A percentile compares a stretch with the other conserved stretches of the same genome.
These are phyloP conservation scores for Trebouxia sp. DNA, from an alignment of 139 green algal species.

Conservation along the genomic window DNA sequence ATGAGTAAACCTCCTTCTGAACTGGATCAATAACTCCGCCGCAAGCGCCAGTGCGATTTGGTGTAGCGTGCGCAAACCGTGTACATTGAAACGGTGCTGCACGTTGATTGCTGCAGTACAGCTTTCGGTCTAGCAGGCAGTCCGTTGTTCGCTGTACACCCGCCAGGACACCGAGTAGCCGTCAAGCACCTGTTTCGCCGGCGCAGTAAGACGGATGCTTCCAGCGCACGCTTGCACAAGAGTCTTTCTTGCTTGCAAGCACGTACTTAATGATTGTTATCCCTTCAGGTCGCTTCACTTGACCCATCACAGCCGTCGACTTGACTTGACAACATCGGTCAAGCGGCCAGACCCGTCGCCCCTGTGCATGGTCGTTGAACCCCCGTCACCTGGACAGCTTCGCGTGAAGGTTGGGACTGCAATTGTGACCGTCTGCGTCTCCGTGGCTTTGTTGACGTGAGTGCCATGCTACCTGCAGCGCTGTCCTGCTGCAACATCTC, in stretches of 20 bases:
- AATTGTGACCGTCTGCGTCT: slow-evolving; percentile 31
- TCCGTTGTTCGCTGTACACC: too few species aligned
- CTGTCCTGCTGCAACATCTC: background rate
- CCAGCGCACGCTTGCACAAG: too few species aligned
- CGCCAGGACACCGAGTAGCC: slow-evolving; percentile 3
- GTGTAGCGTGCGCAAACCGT: background rate
- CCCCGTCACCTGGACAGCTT: slow-evolving; percentile 35
- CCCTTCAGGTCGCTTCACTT: background rate
- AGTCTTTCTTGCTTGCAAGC: too few species aligned
- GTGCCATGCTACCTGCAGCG: slow-evolving; percentile 12
- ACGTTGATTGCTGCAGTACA: too few species aligned
- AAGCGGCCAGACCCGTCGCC: background rate
- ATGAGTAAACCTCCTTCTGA: background rate
- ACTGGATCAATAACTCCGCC: background rate
- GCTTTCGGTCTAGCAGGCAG: too few species aligned
- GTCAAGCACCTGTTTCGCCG: too few species aligned
- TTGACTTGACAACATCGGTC: background rate
- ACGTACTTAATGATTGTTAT: too few species aligned
- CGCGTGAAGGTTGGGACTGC: slow-evolving; percentile 43
- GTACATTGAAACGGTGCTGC: background rate
- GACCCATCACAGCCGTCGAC: background rate
- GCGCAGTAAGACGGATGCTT: too few species aligned
- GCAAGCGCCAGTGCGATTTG: background rate
- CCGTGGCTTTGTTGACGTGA: slow-evolving; percentile 30
- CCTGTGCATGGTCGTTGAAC: slow-evolving; percentile 31